Evolutionary conservation across 2,329 filamentous ascomycete genomes (phyloP).

Genomic region (Cercospora sesami): DNA sequence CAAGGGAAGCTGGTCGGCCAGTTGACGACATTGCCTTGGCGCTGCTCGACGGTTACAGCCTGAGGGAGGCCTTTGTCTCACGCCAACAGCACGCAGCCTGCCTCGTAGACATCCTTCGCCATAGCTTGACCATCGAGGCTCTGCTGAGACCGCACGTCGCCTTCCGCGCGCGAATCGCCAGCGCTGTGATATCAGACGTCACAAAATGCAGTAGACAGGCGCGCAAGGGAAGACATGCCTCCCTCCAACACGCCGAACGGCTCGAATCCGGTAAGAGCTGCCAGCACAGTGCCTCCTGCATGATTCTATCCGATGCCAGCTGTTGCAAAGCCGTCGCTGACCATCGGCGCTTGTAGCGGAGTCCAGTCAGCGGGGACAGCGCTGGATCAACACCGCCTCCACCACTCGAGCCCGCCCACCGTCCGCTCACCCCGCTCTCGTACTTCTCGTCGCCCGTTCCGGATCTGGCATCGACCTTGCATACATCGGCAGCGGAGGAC

Average conservation of each 20-base stretch:
- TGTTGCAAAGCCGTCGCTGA: not conserved
- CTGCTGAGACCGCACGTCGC: not conserved
- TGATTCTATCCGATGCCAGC: not conserved
- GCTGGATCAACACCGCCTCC: conserved; percentile 2
- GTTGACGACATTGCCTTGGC: not conserved
- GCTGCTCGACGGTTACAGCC: not conserved
- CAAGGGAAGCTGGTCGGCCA: not conserved
- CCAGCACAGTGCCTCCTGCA: not conserved
- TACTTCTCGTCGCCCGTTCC: conserved; percentile 54
- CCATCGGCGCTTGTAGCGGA: not conserved
- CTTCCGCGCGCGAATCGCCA: not conserved
- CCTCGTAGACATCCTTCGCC: not conserved
- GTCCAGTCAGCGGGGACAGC: not conserved
- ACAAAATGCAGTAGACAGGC: not conserved
- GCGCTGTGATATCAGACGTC: not conserved
- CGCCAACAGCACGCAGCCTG: not conserved
- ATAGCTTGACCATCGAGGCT: not conserved
- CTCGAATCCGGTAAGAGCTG: conserved; percentile 6
- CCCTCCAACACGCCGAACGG: conserved; percentile 2
- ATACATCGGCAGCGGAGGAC: conserved; percentile 42
- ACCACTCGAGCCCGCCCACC: conserved; percentile 21
- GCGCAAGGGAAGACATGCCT: conserved; percentile 4
- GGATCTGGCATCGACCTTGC: conserved; percentile 53
- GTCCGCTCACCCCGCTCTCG: conserved; percentile 36
- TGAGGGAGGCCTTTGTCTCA: conserved; percentile 5